phyloP scores from a whole-genome alignment of 441 rosid genomes.

The Populus hybrid region DNA sequence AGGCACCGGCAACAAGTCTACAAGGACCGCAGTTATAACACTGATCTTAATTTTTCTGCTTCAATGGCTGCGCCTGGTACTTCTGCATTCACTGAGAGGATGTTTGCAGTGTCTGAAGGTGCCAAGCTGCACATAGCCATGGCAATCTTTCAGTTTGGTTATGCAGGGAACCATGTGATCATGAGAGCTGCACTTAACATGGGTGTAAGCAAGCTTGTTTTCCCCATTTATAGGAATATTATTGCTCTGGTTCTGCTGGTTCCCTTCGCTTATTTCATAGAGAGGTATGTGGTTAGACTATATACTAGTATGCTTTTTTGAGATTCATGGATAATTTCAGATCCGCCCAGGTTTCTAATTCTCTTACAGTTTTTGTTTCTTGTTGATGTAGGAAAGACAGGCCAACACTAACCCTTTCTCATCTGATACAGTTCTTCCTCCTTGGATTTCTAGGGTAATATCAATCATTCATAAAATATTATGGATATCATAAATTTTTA shows the following conservation, averaged over 20 bases:
- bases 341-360: background rate
- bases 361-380: background rate
- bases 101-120: slow-evolving; percentile 42
- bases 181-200: slow-evolving; percentile 76
- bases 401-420: slow-evolving; percentile 44
- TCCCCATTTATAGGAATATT: slow-evolving; percentile 80
- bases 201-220: slow-evolving; percentile 93
- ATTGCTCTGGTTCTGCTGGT: slow-evolving; percentile 64
- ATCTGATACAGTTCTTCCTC: slow-evolving; percentile 65
- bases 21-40: too few relatives aligned
- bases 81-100: slow-evolving; percentile 19
- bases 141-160: slow-evolving; percentile 69
- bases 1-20: too few relatives aligned
- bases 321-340: background rate
- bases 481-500: background rate
- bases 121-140: slow-evolving; percentile 75
- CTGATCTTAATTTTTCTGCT: background rate
- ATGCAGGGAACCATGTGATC: slow-evolving; percentile 78
- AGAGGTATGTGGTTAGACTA: slow-evolving; percentile 43
- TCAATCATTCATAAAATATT: slow-evolving; percentile 12
- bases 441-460: slow-evolving; percentile 70
- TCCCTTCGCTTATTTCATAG: slow-evolving; percentile 74
- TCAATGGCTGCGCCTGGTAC: slow-evolving; percentile 30
- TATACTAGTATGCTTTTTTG: background rate
- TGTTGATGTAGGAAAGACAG: slow-evolving; percentile 58